Base-by-base conservation (phyloP, 2,329 filamentous ascomycete genomes). In the Beauveria pseudobassiana region DNA sequence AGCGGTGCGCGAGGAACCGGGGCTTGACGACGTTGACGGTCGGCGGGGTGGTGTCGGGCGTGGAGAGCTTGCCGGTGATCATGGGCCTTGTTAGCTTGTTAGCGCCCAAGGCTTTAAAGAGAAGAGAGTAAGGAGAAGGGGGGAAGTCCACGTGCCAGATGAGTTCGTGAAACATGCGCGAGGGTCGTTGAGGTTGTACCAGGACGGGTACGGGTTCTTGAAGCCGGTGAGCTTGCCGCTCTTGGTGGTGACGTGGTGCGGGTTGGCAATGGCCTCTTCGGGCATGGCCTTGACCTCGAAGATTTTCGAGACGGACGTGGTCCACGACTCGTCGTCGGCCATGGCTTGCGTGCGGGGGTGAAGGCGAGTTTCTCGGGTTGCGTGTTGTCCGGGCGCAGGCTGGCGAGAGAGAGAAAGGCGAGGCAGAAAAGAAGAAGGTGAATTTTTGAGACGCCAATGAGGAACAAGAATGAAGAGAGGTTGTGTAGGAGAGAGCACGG, bases 11-110 rank as follows among this genome's bases (percentile, higher is more conserved):
- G 10, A 90, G 80, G 73, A 93, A 93, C 5, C 78, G 69, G 0
- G 91, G 90, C 64, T 82, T 83, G 61, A 80, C 82, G 20, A 93
- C 84, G 3, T 83, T 76, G 12, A 95, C 85, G 0, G 86, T 86
- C 10, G 87, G 84, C 26, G 82, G 81, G 10, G 81, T 82, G 8
- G 86, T 87, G 69, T 90, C 80, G 30, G 89, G 88, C 1, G 49
- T 64, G 12, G 73, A 72, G 51, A 78, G 65, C 22, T 75, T 70
- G 63, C 80, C 78, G 1, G 71, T 73, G 6, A 77, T n/a, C n/a
- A 67, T 69, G 6, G 75, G 74, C 73, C 75, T 74, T 20, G 63
- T 24, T 34, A 10, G 18, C 43, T 48, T 40, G 45, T 28, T 18
- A 8, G 48, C 5, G 6, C 6, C 12, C 34, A 38, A 43, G 26